Evolutionary conservation across 192 early-diverging fungal genomes (phyloP).

Genomic region (Physocladia obscura): DNA sequence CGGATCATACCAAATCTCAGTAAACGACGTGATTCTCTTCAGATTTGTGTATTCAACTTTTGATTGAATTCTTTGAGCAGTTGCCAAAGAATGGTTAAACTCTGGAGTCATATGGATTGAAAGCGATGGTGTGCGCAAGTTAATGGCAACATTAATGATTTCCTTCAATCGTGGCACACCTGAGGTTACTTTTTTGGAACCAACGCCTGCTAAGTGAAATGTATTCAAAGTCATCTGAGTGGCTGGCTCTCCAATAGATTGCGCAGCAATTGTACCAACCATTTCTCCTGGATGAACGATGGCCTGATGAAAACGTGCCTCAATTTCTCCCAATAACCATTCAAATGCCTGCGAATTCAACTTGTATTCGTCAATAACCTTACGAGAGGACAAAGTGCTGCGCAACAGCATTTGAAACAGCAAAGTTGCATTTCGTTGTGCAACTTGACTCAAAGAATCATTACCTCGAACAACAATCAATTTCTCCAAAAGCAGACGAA

Average conservation of each 20-base stretch:
- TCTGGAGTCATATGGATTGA: conserved; percentile 73
- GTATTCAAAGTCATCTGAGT: conserved; percentile 99
- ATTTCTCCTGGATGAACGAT: conserved; percentile 95
- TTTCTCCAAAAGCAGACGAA: conserved; percentile 69
- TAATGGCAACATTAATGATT: conserved; percentile 97
- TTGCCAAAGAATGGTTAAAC: conserved; percentile 44
- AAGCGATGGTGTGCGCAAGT: conserved; percentile 91
- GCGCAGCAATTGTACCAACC: conserved; percentile 96
- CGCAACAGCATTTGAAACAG: conserved; percentile 86
- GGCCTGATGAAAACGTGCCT: conserved; percentile 84
- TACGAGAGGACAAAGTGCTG: conserved; percentile 76
- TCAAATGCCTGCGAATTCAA: conserved; percentile 85
- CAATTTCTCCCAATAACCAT: conserved; percentile 93
- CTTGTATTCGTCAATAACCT: conserved; percentile 89
- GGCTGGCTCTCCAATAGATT: conserved; percentile 98
- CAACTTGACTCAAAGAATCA: conserved; percentile 83
- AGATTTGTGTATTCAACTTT: conserved; percentile 91
- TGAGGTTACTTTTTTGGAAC: conserved; percentile 92
- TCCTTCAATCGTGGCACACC: conserved; percentile 99
- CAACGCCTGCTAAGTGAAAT: conserved; percentile 99
- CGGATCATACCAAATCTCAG: conserved; percentile 98
- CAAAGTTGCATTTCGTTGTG: conserved; percentile 89
- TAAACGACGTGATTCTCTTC: conserved; percentile 73
- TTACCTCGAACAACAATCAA: conserved; percentile 81
- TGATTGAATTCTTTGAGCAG: conserved; percentile 84